phyloP scores from a whole-genome alignment of 148 eudicot species.

The Simmondsia chinensis region DNA sequence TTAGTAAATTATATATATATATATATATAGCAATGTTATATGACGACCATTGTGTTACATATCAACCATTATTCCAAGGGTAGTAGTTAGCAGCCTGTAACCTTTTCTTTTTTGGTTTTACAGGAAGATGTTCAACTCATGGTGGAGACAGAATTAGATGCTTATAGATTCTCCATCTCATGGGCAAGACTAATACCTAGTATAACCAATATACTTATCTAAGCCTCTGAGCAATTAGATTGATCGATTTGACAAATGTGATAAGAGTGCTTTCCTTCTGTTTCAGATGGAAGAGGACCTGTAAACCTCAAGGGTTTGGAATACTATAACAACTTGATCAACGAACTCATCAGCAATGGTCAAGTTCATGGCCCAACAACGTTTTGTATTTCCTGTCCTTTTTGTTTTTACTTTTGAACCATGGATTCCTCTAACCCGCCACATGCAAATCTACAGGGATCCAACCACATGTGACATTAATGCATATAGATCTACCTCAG shows the following conservation, averaged over 20 bases:
- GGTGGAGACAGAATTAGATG: neutral
- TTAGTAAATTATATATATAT: too few relatives aligned
- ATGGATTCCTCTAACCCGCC: neutral
- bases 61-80: neutral
- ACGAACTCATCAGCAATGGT: neutral
- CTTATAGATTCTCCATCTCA: neutral
- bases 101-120: neutral
- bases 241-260: neutral
- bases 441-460: neutral
- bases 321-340: neutral
- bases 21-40: too few relatives aligned
- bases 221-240: neutral
- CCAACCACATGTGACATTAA: slow-evolving; percentile 17
- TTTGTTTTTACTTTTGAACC: neutral
- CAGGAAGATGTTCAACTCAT: neutral
- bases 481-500: slow-evolving; percentile 51
- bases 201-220: neutral
- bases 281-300: neutral
- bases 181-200: neutral
- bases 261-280: neutral
- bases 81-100: neutral
- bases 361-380: neutral
- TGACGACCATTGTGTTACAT: neutral
- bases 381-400: neutral
- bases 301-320: neutral